A percentile compares a stretch with the other conserved stretches of the same genome.
phyloP scores from a whole-genome alignment of 1,284 basidiomycete genomes.

The Trametes polyzona region DNA sequence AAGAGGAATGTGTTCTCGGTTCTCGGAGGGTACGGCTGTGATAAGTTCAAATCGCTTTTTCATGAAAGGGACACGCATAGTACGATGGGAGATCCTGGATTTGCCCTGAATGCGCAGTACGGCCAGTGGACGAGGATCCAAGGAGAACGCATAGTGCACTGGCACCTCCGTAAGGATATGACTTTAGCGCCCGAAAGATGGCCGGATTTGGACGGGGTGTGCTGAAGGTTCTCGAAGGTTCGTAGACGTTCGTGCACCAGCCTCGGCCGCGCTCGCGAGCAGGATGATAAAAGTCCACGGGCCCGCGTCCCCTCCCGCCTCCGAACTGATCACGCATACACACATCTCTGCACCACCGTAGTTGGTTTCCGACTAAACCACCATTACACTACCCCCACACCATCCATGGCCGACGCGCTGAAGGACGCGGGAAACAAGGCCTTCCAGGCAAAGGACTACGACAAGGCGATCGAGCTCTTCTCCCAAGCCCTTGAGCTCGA shows the following conservation, averaged over 20 bases:
- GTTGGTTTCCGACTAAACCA: background rate
- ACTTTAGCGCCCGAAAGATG: background rate
- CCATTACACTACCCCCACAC: background rate
- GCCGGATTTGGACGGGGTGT: background rate
- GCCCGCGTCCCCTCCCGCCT: background rate
- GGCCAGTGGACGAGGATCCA: too few relatives aligned
- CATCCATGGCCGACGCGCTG: slow-evolving; percentile 50
- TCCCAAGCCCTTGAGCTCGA: slow-evolving; percentile 88
- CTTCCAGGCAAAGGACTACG: slow-evolving; percentile 92
- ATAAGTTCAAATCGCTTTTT: too few relatives aligned
- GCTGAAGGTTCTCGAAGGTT: slow-evolving; percentile 8
- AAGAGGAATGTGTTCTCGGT: too few relatives aligned
- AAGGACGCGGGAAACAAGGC: slow-evolving; percentile 97
- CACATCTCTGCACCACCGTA: background rate
- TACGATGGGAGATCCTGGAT: too few relatives aligned
- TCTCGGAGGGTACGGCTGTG: too few relatives aligned
- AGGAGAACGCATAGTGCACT: too few relatives aligned
- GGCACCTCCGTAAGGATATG: background rate
- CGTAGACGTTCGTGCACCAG: background rate
- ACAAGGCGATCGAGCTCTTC: slow-evolving; percentile 87
- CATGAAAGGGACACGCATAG: too few relatives aligned
- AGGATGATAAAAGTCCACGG: slow-evolving; percentile 24
- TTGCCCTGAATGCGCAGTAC: too few relatives aligned
- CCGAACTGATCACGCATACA: background rate
- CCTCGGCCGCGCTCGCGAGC: background rate